These are phyloP conservation scores for Chlamydomonas asymmetrica DNA, from an alignment of 139 green algal species.

Conservation along the genomic window DNA sequence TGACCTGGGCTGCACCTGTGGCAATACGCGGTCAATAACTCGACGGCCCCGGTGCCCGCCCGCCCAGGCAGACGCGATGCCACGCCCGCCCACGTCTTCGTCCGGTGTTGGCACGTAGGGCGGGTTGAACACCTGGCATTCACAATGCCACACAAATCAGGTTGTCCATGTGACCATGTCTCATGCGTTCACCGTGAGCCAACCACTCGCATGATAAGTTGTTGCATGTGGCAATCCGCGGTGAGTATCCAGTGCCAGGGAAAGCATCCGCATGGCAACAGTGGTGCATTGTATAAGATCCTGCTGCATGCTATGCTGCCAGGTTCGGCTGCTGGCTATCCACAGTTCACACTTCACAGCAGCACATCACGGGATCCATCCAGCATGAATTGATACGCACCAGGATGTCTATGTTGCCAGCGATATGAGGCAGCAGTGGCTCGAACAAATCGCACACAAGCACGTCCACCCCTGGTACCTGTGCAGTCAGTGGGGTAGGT, in stretches of 20 bases:
- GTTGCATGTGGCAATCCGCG: no score
- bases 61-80: constrained; percentile 85
- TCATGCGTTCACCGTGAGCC: no score
- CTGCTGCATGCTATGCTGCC: neutral
- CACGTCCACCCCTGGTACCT: constrained; percentile 56
- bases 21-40: constrained; percentile 86
- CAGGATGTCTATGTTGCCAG: constrained; percentile 57
- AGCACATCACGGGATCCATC: no score
- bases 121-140: constrained; percentile 95
- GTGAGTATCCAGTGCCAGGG: no score
- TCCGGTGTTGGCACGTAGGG: constrained; percentile 95
- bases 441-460: constrained; percentile 47
- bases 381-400: constrained; percentile 30
- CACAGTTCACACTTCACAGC: neutral
- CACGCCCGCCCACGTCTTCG: constrained; percentile 72
- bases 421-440: constrained; percentile 34
- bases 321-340: neutral
- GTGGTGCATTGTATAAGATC: neutral
- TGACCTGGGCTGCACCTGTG: constrained; percentile 34
- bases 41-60: constrained; percentile 73
- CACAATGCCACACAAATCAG: no score
- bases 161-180: no score
- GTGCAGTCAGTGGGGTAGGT: no score
- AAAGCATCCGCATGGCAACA: no score
- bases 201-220: no score